Base-by-base conservation (phyloP, 148 eudicot genomes). In the Talinum fruticosum region DNA sequence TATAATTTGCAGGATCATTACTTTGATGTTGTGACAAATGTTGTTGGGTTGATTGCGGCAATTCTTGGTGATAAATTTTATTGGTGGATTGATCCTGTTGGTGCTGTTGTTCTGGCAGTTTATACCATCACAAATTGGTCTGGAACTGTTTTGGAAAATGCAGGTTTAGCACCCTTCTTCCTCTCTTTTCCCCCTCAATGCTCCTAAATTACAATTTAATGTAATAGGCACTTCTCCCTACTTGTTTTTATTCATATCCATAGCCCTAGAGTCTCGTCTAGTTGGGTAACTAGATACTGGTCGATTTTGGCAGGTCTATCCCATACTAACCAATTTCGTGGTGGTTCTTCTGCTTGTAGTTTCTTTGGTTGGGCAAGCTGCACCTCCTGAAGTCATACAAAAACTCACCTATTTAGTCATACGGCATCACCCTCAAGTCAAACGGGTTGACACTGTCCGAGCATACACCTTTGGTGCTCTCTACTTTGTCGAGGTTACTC, bases 381-480 rank as follows among this genome's bases (percentile, higher is more conserved):
- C 93, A 35, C 92, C 97, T 49, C 97, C 97, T 0, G 93, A 92
- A 57, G 81, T 92, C 78, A 72, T 92, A 75, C 93, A 89, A 80
- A 92, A 90, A 72, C 84, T 90, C 23, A 90, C 97, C 0, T 92
- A 92, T 70, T 80, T 92, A 47, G 92, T 92, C n/a, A 66, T 89
- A 30, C 79, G 85, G 34, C 93, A 89, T 70, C 84, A 87, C 84
- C 74, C 76, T 44, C 83, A 80, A 53, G 88, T 92, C 74, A 87
- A 87, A 75, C 86, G 89, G 10, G 88, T 92, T 21, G 97, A 92
- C 78, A 92, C 97, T 3, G 92, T 92, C 38, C 89, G 97, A 54
- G 97, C 97, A 24, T 92, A 92, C 87, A 92, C 93, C 19, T 92
- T 92, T 73, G 97, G 93, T 70, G 93, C 78, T 74, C 87, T 89